These are phyloP conservation scores for Lecanicillium sp. DNA, from an alignment of 2,329 filamentous ascomycete species.

Conservation along the genomic window DNA sequence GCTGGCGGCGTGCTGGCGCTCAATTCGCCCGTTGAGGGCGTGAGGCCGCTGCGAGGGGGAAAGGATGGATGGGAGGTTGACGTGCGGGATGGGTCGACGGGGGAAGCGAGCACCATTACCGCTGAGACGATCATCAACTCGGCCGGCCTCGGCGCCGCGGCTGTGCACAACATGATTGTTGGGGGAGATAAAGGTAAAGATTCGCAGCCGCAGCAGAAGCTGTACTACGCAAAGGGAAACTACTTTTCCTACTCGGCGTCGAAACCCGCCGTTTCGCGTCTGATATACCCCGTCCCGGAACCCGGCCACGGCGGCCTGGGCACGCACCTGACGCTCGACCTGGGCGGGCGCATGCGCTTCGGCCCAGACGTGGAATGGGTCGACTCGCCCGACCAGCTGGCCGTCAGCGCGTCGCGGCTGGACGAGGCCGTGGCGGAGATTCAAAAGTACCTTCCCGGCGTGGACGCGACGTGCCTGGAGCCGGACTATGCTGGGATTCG, in stretches of 20 bases:
- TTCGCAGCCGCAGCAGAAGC: slow-evolving; percentile 39
- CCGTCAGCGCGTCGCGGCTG: slow-evolving; percentile 56
- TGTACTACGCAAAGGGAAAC: slow-evolving; percentile 87
- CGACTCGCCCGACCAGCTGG: slow-evolving; percentile 59
- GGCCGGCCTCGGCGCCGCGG: slow-evolving; percentile 71
- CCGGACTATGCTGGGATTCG: slow-evolving; percentile 89
- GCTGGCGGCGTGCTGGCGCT: slow-evolving; percentile 68
- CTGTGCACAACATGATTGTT: slow-evolving; percentile 75
- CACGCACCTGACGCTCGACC: slow-evolving; percentile 87
- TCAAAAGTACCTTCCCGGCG: slow-evolving; percentile 64
- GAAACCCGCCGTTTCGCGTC: slow-evolving; percentile 54
- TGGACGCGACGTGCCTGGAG: slow-evolving; percentile 58
- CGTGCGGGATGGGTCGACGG: slow-evolving; percentile 37
- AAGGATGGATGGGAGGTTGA: slow-evolving; percentile 62
- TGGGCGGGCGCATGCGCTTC: slow-evolving; percentile 78
- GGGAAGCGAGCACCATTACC: slow-evolving; percentile 53
- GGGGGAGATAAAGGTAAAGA: slow-evolving; percentile 27
- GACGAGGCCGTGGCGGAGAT: slow-evolving; percentile 67
- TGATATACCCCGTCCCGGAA: slow-evolving; percentile 82
- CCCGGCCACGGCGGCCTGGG: slow-evolving; percentile 79
- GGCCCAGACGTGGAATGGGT: slow-evolving; percentile 97
- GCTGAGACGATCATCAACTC: slow-evolving; percentile 75
- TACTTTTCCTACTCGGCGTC: slow-evolving; percentile 80
- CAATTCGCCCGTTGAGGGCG: slow-evolving; percentile 53
- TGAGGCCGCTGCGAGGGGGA: slow-evolving; percentile 39